Evolutionary conservation across 208 protist species (phyloP), one percentile per base, ranked within the genome.

Genomic region (Wallacemonas rigidus): DNA sequence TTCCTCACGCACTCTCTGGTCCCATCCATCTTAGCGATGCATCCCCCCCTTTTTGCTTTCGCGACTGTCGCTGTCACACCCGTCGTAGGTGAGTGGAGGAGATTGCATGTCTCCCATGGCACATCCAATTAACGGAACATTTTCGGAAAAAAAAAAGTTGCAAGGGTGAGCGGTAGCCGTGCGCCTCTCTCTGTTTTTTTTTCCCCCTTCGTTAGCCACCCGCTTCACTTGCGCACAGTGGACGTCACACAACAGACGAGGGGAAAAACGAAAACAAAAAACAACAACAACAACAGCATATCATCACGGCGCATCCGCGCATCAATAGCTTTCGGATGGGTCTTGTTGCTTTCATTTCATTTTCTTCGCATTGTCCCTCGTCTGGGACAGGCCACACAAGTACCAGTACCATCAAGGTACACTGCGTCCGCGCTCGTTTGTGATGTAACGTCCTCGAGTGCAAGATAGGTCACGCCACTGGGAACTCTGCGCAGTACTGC

Each of bases 261-360:
- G 8, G 6, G n/a, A 26, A 44, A 5, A n/a, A 67, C 38, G 54
- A 65, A 55, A 67, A 44, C 9, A 54, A 17, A 74, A 74, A 55
- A 38, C 65, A 74, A 79, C 57, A 69, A 47, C 1, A 7, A 55
- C 15, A 67, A 64, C 5, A 14, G 47, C 43, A n/a, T 43, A 4
- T 69, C 45, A 50, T 50, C 12, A 12, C 8, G 6, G 12, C 0
- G 12, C 45, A 14, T 50, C 45, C 6, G 8, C 12, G 8, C 26
- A 26, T 26, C 26, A 26, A 26, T 26, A 26, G 26, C 26, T 26
- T 26, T 26, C 26, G 26, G 26, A 26, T 26, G 26, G 26, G 26
- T 26, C 26, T 26, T 26, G 3, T 75, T 43, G 17, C 35, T 53
- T 14, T 70, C 48, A 38, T 17, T 53, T 17, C 26, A 38, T 70